These are phyloP conservation scores for Botrytis paeoniae DNA, from an alignment of 2,329 filamentous ascomycete genomes.

Conservation along the genomic window DNA sequence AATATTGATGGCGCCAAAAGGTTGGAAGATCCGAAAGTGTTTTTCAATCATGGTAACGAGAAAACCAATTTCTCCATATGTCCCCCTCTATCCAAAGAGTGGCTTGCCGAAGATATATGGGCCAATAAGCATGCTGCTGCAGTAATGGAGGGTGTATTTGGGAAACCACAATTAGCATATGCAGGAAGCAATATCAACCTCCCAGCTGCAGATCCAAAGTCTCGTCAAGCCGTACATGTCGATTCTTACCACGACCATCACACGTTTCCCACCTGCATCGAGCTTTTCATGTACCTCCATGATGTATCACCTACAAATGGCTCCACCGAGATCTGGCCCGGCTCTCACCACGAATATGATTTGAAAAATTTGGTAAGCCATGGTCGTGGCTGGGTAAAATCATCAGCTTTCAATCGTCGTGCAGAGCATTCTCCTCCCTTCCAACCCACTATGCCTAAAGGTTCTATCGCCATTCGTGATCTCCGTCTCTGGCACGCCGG, in stretches of 20 bases:
- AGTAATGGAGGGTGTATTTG: slow-evolving; percentile 38
- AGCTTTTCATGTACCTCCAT: slow-evolving; percentile 47
- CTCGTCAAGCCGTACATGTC: slow-evolving; percentile 54
- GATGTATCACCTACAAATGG: slow-evolving; percentile 46
- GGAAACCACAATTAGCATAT: slow-evolving; percentile 38
- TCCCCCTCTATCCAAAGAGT: slow-evolving; percentile 38
- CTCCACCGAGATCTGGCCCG: slow-evolving; percentile 51
- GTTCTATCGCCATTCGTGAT: slow-evolving; percentile 22
- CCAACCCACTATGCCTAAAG: slow-evolving; percentile 17
- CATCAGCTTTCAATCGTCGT: slow-evolving; percentile 37
- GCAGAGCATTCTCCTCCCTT: slow-evolving; percentile 18
- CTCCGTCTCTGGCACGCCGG: slow-evolving; percentile 47
- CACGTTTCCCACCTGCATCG: slow-evolving; percentile 46
- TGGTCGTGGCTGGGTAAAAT: slow-evolving; percentile 21
- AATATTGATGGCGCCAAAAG: not conserved
- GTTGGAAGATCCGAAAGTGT: slow-evolving; percentile 6
- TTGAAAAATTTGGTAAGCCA: slow-evolving; percentile 9
- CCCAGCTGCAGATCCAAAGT: slow-evolving; percentile 29
- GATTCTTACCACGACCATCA: slow-evolving; percentile 58
- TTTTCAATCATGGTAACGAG: slow-evolving; percentile 47
- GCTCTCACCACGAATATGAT: slow-evolving; percentile 40
- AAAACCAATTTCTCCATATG: slow-evolving; percentile 44
- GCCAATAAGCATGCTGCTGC: slow-evolving; percentile 40
- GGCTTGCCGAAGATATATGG: slow-evolving; percentile 41
- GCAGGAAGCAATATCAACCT: slow-evolving; percentile 38